Evolutionary conservation across 1,139 yeast genomes (phyloP), one percentile per base, ranked within the genome.

Genomic region (Saccharomyces hybrid): DNA sequence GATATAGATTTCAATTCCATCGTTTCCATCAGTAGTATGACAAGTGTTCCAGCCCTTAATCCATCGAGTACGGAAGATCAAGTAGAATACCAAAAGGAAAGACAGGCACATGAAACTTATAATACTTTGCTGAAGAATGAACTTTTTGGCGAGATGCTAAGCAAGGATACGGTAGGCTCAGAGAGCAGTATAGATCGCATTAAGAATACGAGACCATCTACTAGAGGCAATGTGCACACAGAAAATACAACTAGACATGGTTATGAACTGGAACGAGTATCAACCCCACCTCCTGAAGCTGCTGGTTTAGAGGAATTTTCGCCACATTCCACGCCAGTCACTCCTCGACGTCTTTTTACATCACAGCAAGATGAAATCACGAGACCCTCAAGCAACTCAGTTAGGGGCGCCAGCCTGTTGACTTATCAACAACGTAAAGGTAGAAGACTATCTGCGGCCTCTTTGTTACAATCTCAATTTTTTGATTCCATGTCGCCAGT

Each of bases 1-100:
- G 96, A 96, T 0, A 81, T 89, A 44, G 95, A 90, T 64, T 73
- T 91, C 14, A 95, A 89, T 64, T 91, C 97, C 0, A 96, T 96
- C 1, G 55, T 58, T 83, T 88, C 76, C 77, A 88, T 66, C 71
- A 82, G 51, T 73, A 76, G 63, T 78, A 51, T 23, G 20, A 6
- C 50, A 9, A 41, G 20, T 20, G 25, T 23, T 79, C 62, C 62
- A 5, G 52, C 56, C 41, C 50, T 59, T 44, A 51, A 61, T 53
- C 53, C 70, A 38, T 52, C 61, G 32, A 56, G 61, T 41, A 66
- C 74, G 7, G 84, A 82, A 50, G 82, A 80, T 59, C 95, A 85
- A 63, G 73, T 85, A 32, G 93, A 86, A 59, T 72, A 77, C 28
- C 77, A 85, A 57, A 78, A 82, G 64, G 88, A 84, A 64, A 86